phyloP scores from a whole-genome alignment of 441 rosid species.

The Syzygium syzygioides region DNA sequence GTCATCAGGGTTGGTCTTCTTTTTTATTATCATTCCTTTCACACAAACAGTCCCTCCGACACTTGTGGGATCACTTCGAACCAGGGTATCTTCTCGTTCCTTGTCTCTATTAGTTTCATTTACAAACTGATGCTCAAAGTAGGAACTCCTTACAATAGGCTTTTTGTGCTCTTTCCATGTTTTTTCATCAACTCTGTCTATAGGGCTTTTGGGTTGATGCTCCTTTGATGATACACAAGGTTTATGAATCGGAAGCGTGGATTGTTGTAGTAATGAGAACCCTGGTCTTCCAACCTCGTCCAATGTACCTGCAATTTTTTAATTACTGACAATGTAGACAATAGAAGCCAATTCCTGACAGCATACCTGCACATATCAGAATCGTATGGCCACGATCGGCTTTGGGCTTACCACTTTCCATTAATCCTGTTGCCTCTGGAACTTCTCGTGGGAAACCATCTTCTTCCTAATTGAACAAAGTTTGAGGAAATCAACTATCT shows the following conservation, averaged over 20 bases:
- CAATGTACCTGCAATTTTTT: constrained; percentile 14
- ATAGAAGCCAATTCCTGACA: not conserved
- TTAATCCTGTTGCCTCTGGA: constrained; percentile 27
- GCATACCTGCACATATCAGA: not conserved
- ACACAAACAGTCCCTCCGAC: not conserved
- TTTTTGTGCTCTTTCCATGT: constrained; percentile 25
- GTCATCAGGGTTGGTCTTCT: not conserved
- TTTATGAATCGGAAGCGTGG: constrained; percentile 14
- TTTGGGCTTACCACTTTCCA: constrained; percentile 35
- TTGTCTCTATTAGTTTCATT: constrained; percentile 24
- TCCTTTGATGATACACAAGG: constrained; percentile 31
- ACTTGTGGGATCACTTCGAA: constrained; percentile 9
- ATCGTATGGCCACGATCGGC: not conserved
- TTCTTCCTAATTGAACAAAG: constrained; percentile 38
- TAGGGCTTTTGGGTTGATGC: constrained; percentile 20
- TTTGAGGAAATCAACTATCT: constrained; percentile 4
- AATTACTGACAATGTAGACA: constrained; percentile 1
- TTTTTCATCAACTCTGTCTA: constrained; percentile 25
- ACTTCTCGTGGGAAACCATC: constrained; percentile 18
- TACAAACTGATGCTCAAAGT: constrained; percentile 33
- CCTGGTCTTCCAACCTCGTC: constrained; percentile 20
- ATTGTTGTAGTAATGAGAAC: constrained; percentile 16
- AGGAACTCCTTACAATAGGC: constrained; percentile 10
- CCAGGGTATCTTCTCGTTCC: constrained; percentile 17
- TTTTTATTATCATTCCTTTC: not conserved